phyloP scores from a whole-genome alignment of 2,329 filamentous ascomycete species.

The Herpomyces periplanetae region DNA sequence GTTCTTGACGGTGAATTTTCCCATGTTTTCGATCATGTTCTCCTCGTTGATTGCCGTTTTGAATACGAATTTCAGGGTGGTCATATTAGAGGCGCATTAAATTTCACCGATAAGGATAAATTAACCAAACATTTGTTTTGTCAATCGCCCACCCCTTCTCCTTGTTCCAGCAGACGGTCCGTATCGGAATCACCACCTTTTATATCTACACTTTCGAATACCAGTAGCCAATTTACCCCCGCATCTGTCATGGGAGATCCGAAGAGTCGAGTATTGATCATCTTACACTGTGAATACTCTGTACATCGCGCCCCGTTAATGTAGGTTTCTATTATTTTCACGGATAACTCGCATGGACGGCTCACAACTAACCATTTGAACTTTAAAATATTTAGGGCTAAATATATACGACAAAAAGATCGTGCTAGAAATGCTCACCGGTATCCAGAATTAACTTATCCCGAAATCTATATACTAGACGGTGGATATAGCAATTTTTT shows the following conservation, averaged over 20 bases:
- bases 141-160: slow-evolving; percentile 6
- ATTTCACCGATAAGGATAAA: slow-evolving; percentile 83
- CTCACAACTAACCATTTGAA: slow-evolving; percentile 2
- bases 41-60: slow-evolving; percentile 83
- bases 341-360: too few relatives aligned
- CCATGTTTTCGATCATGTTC: slow-evolving; percentile 31
- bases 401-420: slow-evolving; percentile 60
- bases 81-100: slow-evolving; percentile 67
- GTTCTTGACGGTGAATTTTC: slow-evolving; percentile 53
- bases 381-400: slow-evolving; percentile 15
- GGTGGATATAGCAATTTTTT: slow-evolving; percentile 91
- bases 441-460: slow-evolving; percentile 68
- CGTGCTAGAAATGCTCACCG: slow-evolving; percentile 43
- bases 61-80: slow-evolving; percentile 95
- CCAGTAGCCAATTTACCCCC: too few relatives aligned
- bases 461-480: slow-evolving; percentile 83
- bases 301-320: slow-evolving; percentile 82
- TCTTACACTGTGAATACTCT: slow-evolving; percentile 96
- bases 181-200: slow-evolving; percentile 17
- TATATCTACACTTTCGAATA: too few relatives aligned
- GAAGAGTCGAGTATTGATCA: too few relatives aligned
- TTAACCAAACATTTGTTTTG: slow-evolving; percentile 48
- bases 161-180: not conserved
- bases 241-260: too few relatives aligned
- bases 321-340: slow-evolving; percentile 9